Base-by-base conservation (phyloP, 2,329 filamentous ascomycete species). In the Tolypocladium album region DNA sequence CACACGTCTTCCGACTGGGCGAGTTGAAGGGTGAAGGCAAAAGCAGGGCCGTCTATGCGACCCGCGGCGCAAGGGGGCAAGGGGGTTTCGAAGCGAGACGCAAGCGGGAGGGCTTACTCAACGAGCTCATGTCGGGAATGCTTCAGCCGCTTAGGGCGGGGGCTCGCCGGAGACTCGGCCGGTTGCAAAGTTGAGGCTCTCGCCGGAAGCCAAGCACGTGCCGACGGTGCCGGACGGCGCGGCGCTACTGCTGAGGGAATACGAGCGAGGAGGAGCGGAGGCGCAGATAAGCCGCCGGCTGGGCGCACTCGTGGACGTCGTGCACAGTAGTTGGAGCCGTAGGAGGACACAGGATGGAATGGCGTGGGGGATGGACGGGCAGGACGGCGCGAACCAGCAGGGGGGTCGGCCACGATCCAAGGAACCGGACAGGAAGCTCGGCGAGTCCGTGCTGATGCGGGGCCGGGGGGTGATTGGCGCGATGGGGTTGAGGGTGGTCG, bases 41-140 rank as follows among this genome's bases (percentile, higher is more conserved):
- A 36, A 57, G 4, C 27, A 53, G 31, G 50, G 11, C 50, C 13
- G n/a, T 27, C 17, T 9, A 22, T 27, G 53, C 53, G 27, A 22
- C 24, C 53, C 20, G 53, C 39, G 53, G 53, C n/a, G 13, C n/a
- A 56, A 39, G 12, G 42, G 42, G 42, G n/a, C 34, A 12, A n/a
- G n/a, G 22, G 8, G 36, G 9, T 38, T 38, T 38, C 3, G 11
- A 38, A 36, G 34, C 20, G 57, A 52, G 57, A 22, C n/a, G 22
- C 27, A 22, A 31, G 58, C 34, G 36, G 61, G 64, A 61, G 59
- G 40, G 64, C 69, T 70, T 70, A 71, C 69, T 71, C 59, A 71
- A 67, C 56, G 69, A 67, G 61, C 64, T 57, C 69, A 71, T 71
- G 55, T 63, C 64, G 50, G 27, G 8, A 34, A 53, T 12, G 20